Base-by-base conservation (phyloP, 139 green algal genomes). In the Ostreobium quekettii region DNA sequence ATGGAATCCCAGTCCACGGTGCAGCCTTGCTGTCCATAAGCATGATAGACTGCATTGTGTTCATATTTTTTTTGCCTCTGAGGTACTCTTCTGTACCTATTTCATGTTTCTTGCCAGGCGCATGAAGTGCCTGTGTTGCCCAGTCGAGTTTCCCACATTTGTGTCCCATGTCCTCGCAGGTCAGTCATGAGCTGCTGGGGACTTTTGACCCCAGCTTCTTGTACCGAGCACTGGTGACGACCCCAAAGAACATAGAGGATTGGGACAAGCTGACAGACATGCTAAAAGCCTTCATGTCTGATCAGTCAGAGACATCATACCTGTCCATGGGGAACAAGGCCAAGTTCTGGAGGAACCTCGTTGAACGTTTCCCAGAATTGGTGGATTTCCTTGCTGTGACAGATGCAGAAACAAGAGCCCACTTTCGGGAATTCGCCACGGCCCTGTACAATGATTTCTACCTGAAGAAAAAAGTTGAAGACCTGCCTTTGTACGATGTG, bases 251-350 rank as follows among this genome's bases (percentile, higher is more conserved):
- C 30, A 42, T 66, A 8, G 28, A 42, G 32, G 59, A 66, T n/a
- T 66, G 59, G 59, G 59, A 66, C 26, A 46, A 66, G 47, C 30
- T 66, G 59, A 66, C 59, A 30, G 32, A 66, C 24, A 66, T 66
- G 59, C 59, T 66, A 11, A 46, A 42, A 42, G 59, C n/a, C 7
- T 66, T 32, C 59, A 66, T 66, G 59, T 66, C 59, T 28, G 59
- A 66, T 35, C 59, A 66, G 32, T 66, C 59, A n/a, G 22, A 42
- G 26, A 66, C 59, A 7, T 66, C 59, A 28, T 66, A 66, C 47
- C 26, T 66, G 28, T 66, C 59, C 32, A 46, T 66, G 19, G 59
- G 19, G 19, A 53, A 53, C 42, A 53, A 26, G 15, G 42, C 42
- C 42, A 53, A 19, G 19, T 53, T 53, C 42, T 53, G 42, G 42